Percentiles rank a stretch among this genome's conserved stretches.
Evolutionary conservation across 139 green algal species (phyloP).

Genomic region (Chlorella ohadii): DNA sequence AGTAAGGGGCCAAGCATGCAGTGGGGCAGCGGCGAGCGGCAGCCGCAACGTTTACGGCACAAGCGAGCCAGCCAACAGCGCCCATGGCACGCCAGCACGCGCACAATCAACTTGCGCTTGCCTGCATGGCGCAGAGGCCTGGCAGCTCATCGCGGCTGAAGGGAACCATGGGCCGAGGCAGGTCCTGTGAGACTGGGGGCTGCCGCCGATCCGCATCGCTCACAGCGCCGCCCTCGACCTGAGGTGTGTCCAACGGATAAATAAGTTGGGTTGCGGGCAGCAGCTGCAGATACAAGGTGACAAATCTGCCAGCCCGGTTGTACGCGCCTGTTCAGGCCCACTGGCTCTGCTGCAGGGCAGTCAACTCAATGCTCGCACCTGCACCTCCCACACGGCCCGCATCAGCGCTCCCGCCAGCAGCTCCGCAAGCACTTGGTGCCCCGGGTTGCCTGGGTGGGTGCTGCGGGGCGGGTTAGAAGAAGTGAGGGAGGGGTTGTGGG

Average conservation of each 20-base stretch:
- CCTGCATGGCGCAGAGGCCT: constrained; percentile 9
- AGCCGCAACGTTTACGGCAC: not conserved
- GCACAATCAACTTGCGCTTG: too few species aligned
- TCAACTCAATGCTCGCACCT: too few species aligned
- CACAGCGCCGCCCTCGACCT: not conserved
- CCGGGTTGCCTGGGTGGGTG: not conserved
- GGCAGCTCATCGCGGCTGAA: not conserved
- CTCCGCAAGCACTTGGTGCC: constrained; percentile 7
- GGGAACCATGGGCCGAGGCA: constrained; percentile 1
- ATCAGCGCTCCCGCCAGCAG: not conserved
- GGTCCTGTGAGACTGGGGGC: not conserved
- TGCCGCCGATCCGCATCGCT: constrained; percentile 1
- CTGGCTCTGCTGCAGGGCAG: too few species aligned
- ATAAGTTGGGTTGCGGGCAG: too few species aligned
- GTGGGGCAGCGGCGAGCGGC: not conserved
- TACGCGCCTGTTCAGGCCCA: too few species aligned
- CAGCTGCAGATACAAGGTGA: too few species aligned
- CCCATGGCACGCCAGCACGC: too few species aligned
- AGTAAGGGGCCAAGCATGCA: too few species aligned
- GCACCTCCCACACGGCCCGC: not conserved
- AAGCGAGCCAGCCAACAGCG: too few species aligned
- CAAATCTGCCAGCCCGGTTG: too few species aligned
- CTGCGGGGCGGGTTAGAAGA: not conserved
- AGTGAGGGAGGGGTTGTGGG: not conserved
- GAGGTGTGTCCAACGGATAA: too few species aligned